Percentiles rank a stretch among this genome's conserved stretches.
phyloP scores from a whole-genome alignment of 78 protist genomes.

The Blattamonas nauphoetae region DNA sequence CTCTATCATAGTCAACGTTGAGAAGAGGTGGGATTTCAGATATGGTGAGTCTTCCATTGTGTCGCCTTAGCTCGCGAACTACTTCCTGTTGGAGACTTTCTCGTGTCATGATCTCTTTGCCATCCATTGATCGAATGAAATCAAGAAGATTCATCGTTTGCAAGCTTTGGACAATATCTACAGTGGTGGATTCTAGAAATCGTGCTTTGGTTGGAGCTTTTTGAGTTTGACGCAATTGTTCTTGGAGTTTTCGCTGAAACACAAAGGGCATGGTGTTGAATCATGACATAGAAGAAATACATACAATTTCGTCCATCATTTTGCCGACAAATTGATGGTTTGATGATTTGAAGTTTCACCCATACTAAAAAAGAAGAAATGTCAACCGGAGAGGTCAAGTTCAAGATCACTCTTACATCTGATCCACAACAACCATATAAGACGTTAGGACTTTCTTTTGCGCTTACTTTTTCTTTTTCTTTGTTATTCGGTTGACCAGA shows the following conservation, averaged over 20 bases:
- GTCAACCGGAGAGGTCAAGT: not conserved
- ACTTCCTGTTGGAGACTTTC: not conserved
- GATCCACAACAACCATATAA: not conserved
- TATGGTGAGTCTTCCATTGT: not conserved
- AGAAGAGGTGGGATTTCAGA: not conserved
- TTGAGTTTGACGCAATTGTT: not conserved
- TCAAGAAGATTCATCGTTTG: not conserved
- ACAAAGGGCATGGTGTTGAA: not conserved
- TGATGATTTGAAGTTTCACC: not conserved
- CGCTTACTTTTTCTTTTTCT: not conserved
- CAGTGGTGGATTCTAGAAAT: not conserved
- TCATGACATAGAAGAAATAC: too few species aligned
- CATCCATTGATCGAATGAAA: not conserved
- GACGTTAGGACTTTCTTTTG: not conserved
- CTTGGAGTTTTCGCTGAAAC: not conserved
- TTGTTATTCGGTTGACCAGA: not conserved
- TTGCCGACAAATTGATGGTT: not conserved
- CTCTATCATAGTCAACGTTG: not conserved
- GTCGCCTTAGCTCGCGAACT: not conserved
- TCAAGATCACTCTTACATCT: not conserved
- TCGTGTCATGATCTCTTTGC: not conserved
- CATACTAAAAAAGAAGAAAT: not conserved
- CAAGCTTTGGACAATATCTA: not conserved
- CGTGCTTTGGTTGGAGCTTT: not conserved
- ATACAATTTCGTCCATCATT: not conserved